Evolutionary conservation across 1,284 basidiomycete genomes (phyloP).

Genomic region (Anthracocystis walkeri): DNA sequence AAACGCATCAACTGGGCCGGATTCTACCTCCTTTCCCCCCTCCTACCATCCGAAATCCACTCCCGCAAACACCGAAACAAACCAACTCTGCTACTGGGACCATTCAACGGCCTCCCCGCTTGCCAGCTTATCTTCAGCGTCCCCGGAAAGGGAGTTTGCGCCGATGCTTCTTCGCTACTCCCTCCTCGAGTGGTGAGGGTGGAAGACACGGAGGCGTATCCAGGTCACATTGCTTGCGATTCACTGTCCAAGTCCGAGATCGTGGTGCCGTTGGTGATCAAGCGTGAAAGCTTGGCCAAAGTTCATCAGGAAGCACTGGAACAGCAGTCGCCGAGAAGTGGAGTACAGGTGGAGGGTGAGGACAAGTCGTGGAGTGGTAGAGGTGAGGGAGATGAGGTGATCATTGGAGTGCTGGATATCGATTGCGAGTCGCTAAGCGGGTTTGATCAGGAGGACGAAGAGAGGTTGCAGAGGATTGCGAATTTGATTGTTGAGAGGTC

Average conservation of each 20-base stretch:
- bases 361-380: constrained; percentile 59
- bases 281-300: constrained; percentile 35
- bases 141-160: constrained; percentile 70
- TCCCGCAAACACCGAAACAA: constrained; percentile 1
- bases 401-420: constrained; percentile 70
- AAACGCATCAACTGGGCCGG: constrained; percentile 69
- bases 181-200: constrained; percentile 66
- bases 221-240: constrained; percentile 71
- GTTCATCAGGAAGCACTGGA: constrained; percentile 34
- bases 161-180: constrained; percentile 64
- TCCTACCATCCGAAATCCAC: constrained; percentile 56
- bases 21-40: constrained; percentile 70
- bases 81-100: constrained; percentile 68
- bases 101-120: constrained; percentile 71
- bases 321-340: constrained; percentile 12
- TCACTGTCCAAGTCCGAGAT: constrained; percentile 69
- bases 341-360: background rate
- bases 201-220: constrained; percentile 66
- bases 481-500: constrained; percentile 49
- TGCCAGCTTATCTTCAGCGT: constrained; percentile 68
- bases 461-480: constrained; percentile 65
- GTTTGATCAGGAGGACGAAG: constrained; percentile 68
- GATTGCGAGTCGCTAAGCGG: constrained; percentile 69
- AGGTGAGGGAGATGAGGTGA: constrained; percentile 58
- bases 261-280: constrained; percentile 68